Evolutionary conservation across 805 yeast genomes (phyloP).

Genomic region (Tetrapisispora namnaoensis): DNA sequence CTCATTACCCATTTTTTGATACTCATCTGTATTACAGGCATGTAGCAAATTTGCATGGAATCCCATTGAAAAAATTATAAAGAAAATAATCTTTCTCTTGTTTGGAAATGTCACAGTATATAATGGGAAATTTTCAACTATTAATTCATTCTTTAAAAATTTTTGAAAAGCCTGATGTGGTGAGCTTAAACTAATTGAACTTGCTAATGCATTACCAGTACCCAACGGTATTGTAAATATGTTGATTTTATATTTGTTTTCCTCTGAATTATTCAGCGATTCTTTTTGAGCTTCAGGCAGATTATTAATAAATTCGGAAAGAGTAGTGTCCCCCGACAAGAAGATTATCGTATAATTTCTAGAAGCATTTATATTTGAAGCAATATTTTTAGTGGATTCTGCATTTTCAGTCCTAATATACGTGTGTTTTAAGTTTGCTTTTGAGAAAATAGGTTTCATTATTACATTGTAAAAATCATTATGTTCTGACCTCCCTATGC

Average conservation of each 20-base stretch:
- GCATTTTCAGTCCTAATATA: slow-evolving; percentile 37
- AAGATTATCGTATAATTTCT: slow-evolving; percentile 40
- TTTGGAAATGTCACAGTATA: slow-evolving; percentile 28
- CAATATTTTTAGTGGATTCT: slow-evolving; percentile 34
- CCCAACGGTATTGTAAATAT: slow-evolving; percentile 56
- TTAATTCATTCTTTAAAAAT: slow-evolving; percentile 21
- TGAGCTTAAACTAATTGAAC: slow-evolving; percentile 40
- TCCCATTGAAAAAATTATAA: slow-evolving; percentile 75
- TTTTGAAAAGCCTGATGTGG: slow-evolving; percentile 30
- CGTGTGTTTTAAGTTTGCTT: slow-evolving; percentile 29
- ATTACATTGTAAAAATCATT: slow-evolving; percentile 35
- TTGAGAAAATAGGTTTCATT: slow-evolving; percentile 39
- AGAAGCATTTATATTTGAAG: slow-evolving; percentile 22
- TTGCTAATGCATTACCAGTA: slow-evolving; percentile 75
- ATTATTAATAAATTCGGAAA: slow-evolving; percentile 63
- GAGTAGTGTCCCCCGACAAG: slow-evolving; percentile 80
- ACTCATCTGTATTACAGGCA: slow-evolving; percentile 60
- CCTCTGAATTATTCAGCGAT: neutral
- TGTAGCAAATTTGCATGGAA: slow-evolving; percentile 82
- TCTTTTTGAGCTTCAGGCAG: slow-evolving; percentile 12
- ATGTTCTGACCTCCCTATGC: slow-evolving; percentile 27
- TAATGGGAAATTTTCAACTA: slow-evolving; percentile 22
- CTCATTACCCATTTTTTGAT: slow-evolving; percentile 52
- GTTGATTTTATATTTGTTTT: slow-evolving; percentile 7
- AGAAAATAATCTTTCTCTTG: slow-evolving; percentile 24